A percentile compares a stretch with the other conserved stretches of the same genome.
These are phyloP conservation scores for Aspergillus nidulans DNA, from an alignment of 495 filamentous ascomycete species.

Conservation along the genomic window DNA sequence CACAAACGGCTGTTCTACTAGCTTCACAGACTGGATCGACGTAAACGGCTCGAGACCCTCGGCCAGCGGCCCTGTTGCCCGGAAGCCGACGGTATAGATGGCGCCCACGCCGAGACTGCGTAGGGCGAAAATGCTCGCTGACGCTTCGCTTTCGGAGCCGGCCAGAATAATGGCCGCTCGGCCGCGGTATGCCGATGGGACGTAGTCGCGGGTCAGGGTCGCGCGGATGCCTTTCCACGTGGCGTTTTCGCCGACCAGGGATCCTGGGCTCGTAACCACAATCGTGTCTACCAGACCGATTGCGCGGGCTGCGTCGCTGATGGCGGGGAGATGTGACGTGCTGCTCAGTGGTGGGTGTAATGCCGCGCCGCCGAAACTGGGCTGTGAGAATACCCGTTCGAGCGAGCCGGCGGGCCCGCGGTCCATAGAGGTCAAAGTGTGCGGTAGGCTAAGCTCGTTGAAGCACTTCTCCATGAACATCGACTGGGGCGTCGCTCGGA, in stretches of 20 bases:
- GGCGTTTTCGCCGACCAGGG: conserved; percentile 69
- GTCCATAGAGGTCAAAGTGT: conserved; percentile 72
- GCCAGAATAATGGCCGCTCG: conserved; percentile 72
- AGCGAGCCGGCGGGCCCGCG: conserved; percentile 58
- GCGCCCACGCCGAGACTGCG: conserved; percentile 69
- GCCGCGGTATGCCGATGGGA: conserved; percentile 71
- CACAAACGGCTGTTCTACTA: conserved; percentile 70
- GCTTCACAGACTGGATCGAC: conserved; percentile 71
- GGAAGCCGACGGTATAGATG: conserved; percentile 81
- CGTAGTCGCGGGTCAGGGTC: conserved; percentile 73
- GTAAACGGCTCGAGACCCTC: conserved; percentile 71
- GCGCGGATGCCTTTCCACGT: conserved; percentile 80
- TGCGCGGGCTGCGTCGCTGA: conserved; percentile 67
- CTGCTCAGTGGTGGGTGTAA: conserved; percentile 61
- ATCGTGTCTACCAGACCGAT: conserved; percentile 81
- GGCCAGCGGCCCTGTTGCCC: conserved; percentile 58
- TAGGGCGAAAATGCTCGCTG: conserved; percentile 69
- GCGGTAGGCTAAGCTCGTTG: conserved; percentile 80
- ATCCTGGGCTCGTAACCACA: conserved; percentile 36
- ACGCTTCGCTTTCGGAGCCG: conserved; percentile 62
- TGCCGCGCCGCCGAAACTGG: conserved; percentile 73
- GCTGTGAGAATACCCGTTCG: conserved; percentile 63
- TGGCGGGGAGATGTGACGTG: conserved; percentile 52
- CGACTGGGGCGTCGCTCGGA: conserved; percentile 65
- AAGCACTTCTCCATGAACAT: conserved; percentile 86